Evolutionary conservation across 192 early-diverging fungal species (phyloP), one percentile per base, ranked within the genome.

Genomic region (Spinellus fusiger): DNA sequence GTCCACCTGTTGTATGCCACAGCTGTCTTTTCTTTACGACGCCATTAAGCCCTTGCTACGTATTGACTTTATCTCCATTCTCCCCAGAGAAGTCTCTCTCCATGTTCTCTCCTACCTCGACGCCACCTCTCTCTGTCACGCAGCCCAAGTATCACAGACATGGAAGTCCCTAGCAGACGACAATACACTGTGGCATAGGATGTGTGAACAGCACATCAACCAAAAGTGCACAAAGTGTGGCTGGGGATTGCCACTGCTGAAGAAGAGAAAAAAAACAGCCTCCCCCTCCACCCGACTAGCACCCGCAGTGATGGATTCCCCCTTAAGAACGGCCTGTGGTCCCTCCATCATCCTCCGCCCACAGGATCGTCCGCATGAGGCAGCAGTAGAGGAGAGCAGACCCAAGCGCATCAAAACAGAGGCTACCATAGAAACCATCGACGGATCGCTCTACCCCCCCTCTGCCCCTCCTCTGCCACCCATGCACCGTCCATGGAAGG

Each of bases 151-250:
- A 1, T 89, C 83, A 57, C 85, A 80, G 18, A 64, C 70, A 4
- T 98, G 96, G 96, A 84, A 79, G 18, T 60, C 65, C 5, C 66
- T 94, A 10, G 91, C 93, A 8, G 93, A 98, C 64, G 92, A 95
- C 68, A 93, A 98, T 69, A 78, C 89, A 6, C 79, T 98, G n/a
- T 98, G 96, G 96, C 90, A 96, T 65, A 77, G 91, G 49, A 95
- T 98, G 93, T 98, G 96, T 64, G 88, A 89, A 54, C 94, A 97
- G 71, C 96, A 98, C 67, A 98, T 97, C 56, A 92, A 95, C 74
- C 90, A 90, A 56, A 91, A 93, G 62, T 98, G 96, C 64, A 83
- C 80, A 62, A 96, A 89, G 62, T 98, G 96, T 72, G 96, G 96
- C 1, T 99, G 95, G 95, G 95, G 96, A 1, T 61, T 98, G 33